Base-by-base conservation (phyloP, 192 early-diverging fungal genomes). In the Rhizophagus clarus region DNA sequence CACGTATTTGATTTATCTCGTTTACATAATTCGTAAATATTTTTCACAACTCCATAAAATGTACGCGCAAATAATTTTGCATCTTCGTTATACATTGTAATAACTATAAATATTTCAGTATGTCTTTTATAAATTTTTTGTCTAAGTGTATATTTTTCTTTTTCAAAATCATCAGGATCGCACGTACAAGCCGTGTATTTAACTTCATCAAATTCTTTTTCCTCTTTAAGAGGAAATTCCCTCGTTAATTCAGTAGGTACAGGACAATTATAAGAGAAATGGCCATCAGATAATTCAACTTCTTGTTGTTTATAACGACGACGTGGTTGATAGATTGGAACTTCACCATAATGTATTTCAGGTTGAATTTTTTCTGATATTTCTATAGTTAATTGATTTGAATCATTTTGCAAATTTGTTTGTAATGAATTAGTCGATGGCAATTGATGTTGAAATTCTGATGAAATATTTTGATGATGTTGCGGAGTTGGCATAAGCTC, bases 181-280 rank as follows among this genome's bases (percentile, higher is more conserved):
- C 92, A 93, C 7, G 95, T 96, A 11, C 91, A 93, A 4, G 97
- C 94, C 0, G 97, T 98, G 87, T 99, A 99, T 34, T 96, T 90
- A 88, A 96, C 90, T 80, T 97, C 89, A 10, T 94, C 95, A 72
- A 95, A 96, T 85, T 98, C 97, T 51, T 93, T 86, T 42, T 86
- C 91, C 0, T 88, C 85, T 76, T 86, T 86, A 22, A 83, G 61
- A 63, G 88, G 82, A 68, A 89, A 84, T 5, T 80, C 76, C 9
- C 82, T 76, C 17, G 93, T 82, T 51, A 92, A 87, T 26, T 86
- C 84, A 9, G 75, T 77, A 6, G 92, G 92, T 12, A 93, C 91
- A 20, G 90, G 90, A 67, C 89, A 89, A 81, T 95, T 91, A 8
- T 93, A 80, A 4, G 94, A 87, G 60, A 95, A 82, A 83, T 95